Evolutionary conservation across 2,329 filamentous ascomycete genomes (phyloP).

Genomic region (Cercospora sp.): DNA sequence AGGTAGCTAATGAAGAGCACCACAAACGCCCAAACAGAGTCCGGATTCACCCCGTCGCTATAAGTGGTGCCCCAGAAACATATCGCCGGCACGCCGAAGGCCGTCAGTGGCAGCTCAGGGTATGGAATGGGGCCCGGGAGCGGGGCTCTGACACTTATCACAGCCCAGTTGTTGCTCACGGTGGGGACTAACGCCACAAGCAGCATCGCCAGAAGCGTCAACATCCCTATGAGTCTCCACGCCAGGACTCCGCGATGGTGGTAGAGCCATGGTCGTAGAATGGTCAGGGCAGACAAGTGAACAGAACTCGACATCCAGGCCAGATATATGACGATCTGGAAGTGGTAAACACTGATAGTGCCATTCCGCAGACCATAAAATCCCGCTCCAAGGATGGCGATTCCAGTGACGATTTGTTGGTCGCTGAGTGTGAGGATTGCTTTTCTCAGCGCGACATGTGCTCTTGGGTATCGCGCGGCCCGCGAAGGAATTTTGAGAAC

Average conservation of each 20-base stretch:
- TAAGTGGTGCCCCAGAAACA: slow-evolving; percentile 27
- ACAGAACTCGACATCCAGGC: slow-evolving; percentile 29
- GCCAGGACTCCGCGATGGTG: slow-evolving; percentile 12
- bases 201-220: slow-evolving; percentile 25
- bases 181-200: slow-evolving; percentile 30
- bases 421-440: slow-evolving; percentile 24
- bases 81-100: slow-evolving; percentile 23
- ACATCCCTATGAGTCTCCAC: slow-evolving; percentile 23
- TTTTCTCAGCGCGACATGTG: slow-evolving; percentile 19
- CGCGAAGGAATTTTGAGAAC: slow-evolving; percentile 20
- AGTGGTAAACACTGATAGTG: slow-evolving; percentile 21
- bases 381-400: slow-evolving; percentile 24
- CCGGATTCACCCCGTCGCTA: slow-evolving; percentile 27
- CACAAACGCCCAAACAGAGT: slow-evolving; percentile 26
- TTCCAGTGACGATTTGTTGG: slow-evolving; percentile 29
- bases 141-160: slow-evolving; percentile 2
- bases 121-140: neutral
- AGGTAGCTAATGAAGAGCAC: slow-evolving; percentile 32
- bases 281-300: slow-evolving; percentile 26
- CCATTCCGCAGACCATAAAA: slow-evolving; percentile 19
- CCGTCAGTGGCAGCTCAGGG: neutral
- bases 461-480: slow-evolving; percentile 6
- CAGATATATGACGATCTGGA: slow-evolving; percentile 26
- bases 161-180: slow-evolving; percentile 25
- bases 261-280: slow-evolving; percentile 22